These are phyloP conservation scores for Russula foetens DNA, from an alignment of 768 basidiomycete species.

Conservation along the genomic window DNA sequence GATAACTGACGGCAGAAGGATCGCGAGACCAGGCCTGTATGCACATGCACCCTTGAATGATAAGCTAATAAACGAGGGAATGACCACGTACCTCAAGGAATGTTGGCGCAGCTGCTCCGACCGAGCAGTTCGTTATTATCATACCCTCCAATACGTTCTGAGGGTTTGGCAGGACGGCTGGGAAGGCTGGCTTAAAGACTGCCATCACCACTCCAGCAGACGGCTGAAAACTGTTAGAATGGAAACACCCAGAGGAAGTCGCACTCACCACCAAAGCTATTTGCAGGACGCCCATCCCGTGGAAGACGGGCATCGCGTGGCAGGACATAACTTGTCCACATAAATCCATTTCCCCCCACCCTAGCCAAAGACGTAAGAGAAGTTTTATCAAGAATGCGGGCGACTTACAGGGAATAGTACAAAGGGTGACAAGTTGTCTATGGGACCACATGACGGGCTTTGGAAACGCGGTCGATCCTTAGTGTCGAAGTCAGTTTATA, in stretches of 20 bases:
- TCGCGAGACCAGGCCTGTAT: slow-evolving; percentile 23
- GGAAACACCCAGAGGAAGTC: background rate
- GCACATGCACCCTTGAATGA: background rate
- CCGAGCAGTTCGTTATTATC: slow-evolving; percentile 19
- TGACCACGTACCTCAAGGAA: slow-evolving; percentile 27
- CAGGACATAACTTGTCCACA: slow-evolving; percentile 23
- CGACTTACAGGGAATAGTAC: slow-evolving; percentile 13
- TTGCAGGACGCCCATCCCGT: slow-evolving; percentile 27
- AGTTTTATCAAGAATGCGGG: background rate
- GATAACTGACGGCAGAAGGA: slow-evolving; percentile 17
- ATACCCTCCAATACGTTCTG: slow-evolving; percentile 25
- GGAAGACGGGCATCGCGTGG: slow-evolving; percentile 29
- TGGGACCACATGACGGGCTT: slow-evolving; percentile 24
- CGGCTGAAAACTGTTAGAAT: slow-evolving; percentile 18
- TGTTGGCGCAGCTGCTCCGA: slow-evolving; percentile 27
- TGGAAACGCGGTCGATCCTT: slow-evolving; percentile 26
- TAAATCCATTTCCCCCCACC: slow-evolving; percentile 22
- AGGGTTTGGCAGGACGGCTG: slow-evolving; percentile 26
- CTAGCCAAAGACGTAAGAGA: background rate
- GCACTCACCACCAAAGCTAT: slow-evolving; percentile 21
- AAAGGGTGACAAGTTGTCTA: slow-evolving; percentile 4
- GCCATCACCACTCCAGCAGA: slow-evolving; percentile 24
- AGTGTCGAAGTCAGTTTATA: background rate
- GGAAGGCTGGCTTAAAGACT: slow-evolving; percentile 26
- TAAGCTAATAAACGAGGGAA: background rate